phyloP scores from a whole-genome alignment of 108 stramenopile species.

The Conticribra guillardii region DNA sequence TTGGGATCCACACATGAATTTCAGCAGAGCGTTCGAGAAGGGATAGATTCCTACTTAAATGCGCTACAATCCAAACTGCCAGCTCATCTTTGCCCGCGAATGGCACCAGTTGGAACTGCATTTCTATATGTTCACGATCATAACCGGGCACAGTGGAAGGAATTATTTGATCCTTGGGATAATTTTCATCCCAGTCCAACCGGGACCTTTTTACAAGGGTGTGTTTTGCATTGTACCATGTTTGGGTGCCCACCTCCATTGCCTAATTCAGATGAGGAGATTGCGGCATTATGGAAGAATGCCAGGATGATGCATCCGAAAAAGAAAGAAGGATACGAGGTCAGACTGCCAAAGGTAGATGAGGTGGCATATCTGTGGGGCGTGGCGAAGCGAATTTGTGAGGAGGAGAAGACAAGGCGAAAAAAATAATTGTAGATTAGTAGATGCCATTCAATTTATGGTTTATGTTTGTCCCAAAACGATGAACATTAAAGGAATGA shows the following conservation, averaged over 20 bases:
- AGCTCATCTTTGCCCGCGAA: constrained; percentile 14
- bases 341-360: constrained; percentile 55
- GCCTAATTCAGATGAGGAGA: constrained; percentile 29
- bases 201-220: constrained; percentile 74
- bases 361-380: constrained; percentile 56
- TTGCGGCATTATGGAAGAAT: constrained; percentile 38
- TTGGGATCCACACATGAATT: constrained; percentile 67
- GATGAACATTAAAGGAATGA: too few relatives aligned
- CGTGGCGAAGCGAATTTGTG: constrained; percentile 26
- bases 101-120: constrained; percentile 75
- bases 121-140: constrained; percentile 45
- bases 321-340: constrained; percentile 27
- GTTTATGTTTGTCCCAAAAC: too few relatives aligned
- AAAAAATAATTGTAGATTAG: too few relatives aligned
- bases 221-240: constrained; percentile 65
- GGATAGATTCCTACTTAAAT: constrained; percentile 47
- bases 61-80: constrained; percentile 9
- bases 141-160: constrained; percentile 51
- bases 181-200: constrained; percentile 78
- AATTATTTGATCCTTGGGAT: constrained; percentile 63
- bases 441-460: too few relatives aligned
- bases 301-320: constrained; percentile 45
- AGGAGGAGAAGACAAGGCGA: constrained; percentile 7
- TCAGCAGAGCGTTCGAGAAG: constrained; percentile 45
- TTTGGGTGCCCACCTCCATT: constrained; percentile 32